Evolutionary conservation across 2,329 filamentous ascomycete genomes (phyloP).

Genomic region (Penicillium rolfsii): DNA sequence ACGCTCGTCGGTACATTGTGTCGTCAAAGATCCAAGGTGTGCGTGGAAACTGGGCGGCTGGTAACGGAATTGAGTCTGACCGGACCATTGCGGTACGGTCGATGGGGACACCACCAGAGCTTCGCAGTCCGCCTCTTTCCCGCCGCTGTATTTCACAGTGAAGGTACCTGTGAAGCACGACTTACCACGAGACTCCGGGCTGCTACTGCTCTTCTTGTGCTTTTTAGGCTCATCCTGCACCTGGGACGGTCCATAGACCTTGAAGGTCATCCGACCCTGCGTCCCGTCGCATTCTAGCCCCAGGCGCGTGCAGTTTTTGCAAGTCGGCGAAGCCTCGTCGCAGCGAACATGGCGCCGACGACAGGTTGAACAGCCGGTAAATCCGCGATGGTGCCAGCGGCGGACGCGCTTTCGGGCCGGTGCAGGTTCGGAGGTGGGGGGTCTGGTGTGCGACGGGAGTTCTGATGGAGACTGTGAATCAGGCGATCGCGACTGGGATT

Average conservation of each 20-base stretch:
- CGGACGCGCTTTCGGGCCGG: constrained; percentile 40
- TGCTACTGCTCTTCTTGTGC: constrained; percentile 25
- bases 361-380: constrained; percentile 48
- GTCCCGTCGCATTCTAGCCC: constrained; percentile 39
- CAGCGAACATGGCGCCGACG: constrained; percentile 46
- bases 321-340: constrained; percentile 42
- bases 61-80: constrained; percentile 29
- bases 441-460: not conserved
- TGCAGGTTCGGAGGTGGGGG: constrained; percentile 10
- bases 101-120: constrained; percentile 34
- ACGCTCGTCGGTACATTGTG: constrained; percentile 33
- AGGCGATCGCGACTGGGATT: constrained; percentile 6
- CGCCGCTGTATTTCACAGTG: constrained; percentile 14
- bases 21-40: constrained; percentile 24
- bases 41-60: constrained; percentile 30
- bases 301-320: constrained; percentile 44
- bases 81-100: constrained; percentile 16
- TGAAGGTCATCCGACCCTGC: constrained; percentile 44
- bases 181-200: constrained; percentile 21
- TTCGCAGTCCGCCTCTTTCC: constrained; percentile 20
- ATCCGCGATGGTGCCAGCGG: constrained; percentile 48
- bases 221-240: constrained; percentile 24
- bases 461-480: constrained; percentile 7
- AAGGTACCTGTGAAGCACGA: constrained; percentile 11
- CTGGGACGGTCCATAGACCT: constrained; percentile 40